phyloP scores from a whole-genome alignment of 139 green algal genomes.

The Chlamydomonas sp. region DNA sequence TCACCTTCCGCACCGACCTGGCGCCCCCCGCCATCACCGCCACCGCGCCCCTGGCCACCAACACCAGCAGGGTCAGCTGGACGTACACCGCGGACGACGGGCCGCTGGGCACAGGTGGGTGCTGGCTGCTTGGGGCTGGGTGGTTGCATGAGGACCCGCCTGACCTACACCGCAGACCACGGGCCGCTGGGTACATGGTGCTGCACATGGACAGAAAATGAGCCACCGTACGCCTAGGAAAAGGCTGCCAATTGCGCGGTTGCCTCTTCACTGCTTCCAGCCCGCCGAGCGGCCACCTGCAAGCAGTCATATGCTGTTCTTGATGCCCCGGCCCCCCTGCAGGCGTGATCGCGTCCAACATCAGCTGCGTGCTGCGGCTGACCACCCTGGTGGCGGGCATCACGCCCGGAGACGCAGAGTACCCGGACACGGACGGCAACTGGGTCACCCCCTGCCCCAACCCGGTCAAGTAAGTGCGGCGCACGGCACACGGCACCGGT shows the following conservation, averaged over 20 bases:
- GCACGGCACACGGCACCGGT: too few relatives aligned
- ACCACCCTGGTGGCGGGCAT: neutral
- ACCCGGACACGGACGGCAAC: neutral
- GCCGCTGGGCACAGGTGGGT: neutral
- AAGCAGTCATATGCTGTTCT: neutral
- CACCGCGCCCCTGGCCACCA: neutral
- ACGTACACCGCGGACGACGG: slow-evolving; percentile 12
- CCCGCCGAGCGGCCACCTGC: neutral
- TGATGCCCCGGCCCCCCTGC: neutral
- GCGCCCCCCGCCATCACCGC: neutral
- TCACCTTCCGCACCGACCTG: slow-evolving; percentile 33
- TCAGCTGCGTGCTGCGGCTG: neutral
- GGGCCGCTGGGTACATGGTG: too few relatives aligned
- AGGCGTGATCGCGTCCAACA: slow-evolving; percentile 11
- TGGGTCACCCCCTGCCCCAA: slow-evolving; percentile 19
- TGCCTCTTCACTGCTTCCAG: neutral
- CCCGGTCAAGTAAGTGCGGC: neutral
- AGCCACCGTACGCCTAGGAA: too few relatives aligned
- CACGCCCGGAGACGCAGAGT: neutral
- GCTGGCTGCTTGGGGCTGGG: neutral
- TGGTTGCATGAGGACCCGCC: neutral
- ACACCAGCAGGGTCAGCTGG: neutral
- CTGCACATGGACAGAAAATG: too few relatives aligned
- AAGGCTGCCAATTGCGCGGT: neutral
- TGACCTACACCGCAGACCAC: neutral